Base-by-base conservation (phyloP, 495 filamentous ascomycete genomes). In the Wilcoxina mikolae region DNA sequence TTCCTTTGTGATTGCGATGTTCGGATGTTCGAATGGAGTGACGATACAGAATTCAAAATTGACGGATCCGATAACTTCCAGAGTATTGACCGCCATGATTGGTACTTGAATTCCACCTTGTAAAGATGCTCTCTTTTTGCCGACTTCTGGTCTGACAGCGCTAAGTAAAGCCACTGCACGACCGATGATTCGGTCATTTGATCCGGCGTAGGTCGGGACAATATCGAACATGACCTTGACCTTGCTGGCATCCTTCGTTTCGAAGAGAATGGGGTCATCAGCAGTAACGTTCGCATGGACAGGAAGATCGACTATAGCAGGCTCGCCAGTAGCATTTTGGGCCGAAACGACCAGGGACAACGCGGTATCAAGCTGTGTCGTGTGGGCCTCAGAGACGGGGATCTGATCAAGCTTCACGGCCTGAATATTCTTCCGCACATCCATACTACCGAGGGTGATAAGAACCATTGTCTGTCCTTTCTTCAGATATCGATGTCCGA, bases 31-130 rank as follows among this genome's bases (percentile, higher is more conserved):
- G 71, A 96, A 98, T 20, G 91, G 89, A 5, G 87, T 96, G 65
- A 98, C 85, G 68, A 96, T 76, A 12, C 94, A 71, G 64, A 96
- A 96, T 65, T 94, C 95, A 76, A 98, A 96, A 53, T 91, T 91
- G 60, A 96, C 84, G 9, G 81, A 78, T 4, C 91, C 91, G 61
- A 98, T 95, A 7, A 95, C 82, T 43, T 95, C 89, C 31, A 96
- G 67, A 39, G 73, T 78, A 20, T 77, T 77, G 23, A 84, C 82
- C 1, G 68, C 72, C 60, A 98, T 75, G 48, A 98, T 93, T 2
- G 91, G 91, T 20, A 98, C 82, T 53, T 82, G 89, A 20, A 93
- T 76, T 66, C 94, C 90, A n/a, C 88, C 88, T 69, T 95, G 86
- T 7, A 96, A 73, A 53, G 82, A 87, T 69, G 87, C 90, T 20